Conservation (phyloP, 129 eudicot genomes). For the Flaveria sonorensis region DNA sequence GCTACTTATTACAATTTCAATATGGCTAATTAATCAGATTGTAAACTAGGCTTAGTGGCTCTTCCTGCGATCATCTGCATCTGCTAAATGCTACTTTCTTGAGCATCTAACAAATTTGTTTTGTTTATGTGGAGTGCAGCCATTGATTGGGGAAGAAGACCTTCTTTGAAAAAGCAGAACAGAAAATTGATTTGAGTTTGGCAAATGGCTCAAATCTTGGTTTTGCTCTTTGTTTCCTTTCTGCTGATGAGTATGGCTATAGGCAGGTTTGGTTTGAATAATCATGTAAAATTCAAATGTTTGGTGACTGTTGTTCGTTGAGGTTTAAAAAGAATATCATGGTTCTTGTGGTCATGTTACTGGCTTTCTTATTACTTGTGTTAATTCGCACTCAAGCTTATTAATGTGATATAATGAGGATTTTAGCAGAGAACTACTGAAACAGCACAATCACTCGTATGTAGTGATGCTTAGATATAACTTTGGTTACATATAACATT, state of each 20-base stretch:
- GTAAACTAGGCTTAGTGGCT: not conserved
- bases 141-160: conserved; percentile 52
- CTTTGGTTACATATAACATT: not conserved
- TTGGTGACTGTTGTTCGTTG: not conserved
- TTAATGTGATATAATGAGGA: not conserved
- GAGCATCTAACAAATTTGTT: conserved; percentile 23
- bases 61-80: not conserved
- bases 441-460: too few relatives aligned
- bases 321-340: not conserved
- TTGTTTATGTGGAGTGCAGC: conserved; percentile 32
- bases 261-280: conserved; percentile 31
- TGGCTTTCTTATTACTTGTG: not conserved
- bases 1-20: not conserved
- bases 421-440: too few relatives aligned
- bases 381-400: not conserved
- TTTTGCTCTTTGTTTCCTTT: conserved; percentile 29
- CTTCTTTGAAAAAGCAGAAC: conserved; percentile 44
- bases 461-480: not conserved
- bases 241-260: conserved; percentile 42
- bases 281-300: conserved; percentile 33
- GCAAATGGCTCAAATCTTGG: conserved; percentile 18
- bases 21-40: not conserved
- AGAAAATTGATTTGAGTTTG: conserved; percentile 33
- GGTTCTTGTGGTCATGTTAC: conserved; percentile 20
- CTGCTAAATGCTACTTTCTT: not conserved